phyloP scores from a whole-genome alignment of 805 yeast species.

The Saturnispora zaruensis region DNA sequence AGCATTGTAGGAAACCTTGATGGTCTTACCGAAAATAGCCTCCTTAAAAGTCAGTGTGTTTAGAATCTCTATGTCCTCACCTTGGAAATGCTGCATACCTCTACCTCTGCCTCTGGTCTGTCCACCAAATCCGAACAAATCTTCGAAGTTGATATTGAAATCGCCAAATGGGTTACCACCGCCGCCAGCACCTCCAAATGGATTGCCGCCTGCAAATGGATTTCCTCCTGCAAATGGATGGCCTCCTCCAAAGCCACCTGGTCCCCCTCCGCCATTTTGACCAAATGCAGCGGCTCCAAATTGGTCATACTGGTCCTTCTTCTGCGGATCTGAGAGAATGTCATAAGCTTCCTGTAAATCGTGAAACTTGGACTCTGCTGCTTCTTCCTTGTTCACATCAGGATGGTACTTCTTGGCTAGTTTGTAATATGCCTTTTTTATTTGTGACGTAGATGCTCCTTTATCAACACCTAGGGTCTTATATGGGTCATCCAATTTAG shows the following conservation, averaged over 20 bases:
- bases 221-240: slow-evolving; percentile 25
- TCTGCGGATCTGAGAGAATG: slow-evolving; percentile 73
- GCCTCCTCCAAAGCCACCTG: slow-evolving; percentile 45
- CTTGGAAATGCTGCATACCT: slow-evolving; percentile 68
- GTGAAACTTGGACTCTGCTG: slow-evolving; percentile 83
- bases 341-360: slow-evolving; percentile 93
- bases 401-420: slow-evolving; percentile 94
- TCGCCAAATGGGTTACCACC: slow-evolving; percentile 27
- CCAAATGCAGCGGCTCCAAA: slow-evolving; percentile 85
- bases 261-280: slow-evolving; percentile 45
- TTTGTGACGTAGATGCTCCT: slow-evolving; percentile 67
- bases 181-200: slow-evolving; percentile 34
- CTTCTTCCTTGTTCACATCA: slow-evolving; percentile 87
- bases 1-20: slow-evolving; percentile 61
- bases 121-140: slow-evolving; percentile 37
- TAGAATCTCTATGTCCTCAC: slow-evolving; percentile 78
- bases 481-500: slow-evolving; percentile 63
- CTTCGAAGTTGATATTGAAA: slow-evolving; percentile 42
- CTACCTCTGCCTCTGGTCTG: slow-evolving; percentile 29
- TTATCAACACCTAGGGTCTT: slow-evolving; percentile 68
- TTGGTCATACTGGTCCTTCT: slow-evolving; percentile 84
- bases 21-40: slow-evolving; percentile 69
- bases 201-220: slow-evolving; percentile 35
- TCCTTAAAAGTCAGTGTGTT: slow-evolving; percentile 75
- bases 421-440: slow-evolving; percentile 89